Conservation (phyloP, 1,139 yeast species). For the Hyphopichia khmerensis region DNA sequence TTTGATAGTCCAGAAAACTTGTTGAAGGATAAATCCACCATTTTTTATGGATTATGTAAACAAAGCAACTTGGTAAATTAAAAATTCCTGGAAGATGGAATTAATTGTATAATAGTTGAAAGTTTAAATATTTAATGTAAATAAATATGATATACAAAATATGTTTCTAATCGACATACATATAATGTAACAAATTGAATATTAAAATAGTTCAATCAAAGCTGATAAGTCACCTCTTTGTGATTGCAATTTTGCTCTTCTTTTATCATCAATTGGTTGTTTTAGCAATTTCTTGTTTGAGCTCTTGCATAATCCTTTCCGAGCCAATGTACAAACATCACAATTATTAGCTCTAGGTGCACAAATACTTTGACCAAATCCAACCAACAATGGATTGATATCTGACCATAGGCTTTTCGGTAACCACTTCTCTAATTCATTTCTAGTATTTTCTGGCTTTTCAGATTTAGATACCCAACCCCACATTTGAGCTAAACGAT, state of each 20-base stretch:
- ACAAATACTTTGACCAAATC: conserved; percentile 91
- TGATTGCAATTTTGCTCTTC: conserved; percentile 30
- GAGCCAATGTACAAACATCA: conserved; percentile 65
- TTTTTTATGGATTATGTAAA: conserved; percentile 20
- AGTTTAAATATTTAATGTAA: too few species aligned
- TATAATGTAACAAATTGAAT: neutral
- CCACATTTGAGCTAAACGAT: conserved; percentile 79
- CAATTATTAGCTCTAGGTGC: conserved; percentile 72
- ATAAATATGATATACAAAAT: too few species aligned
- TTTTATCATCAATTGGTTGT: conserved; percentile 27
- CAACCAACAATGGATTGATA: conserved; percentile 82
- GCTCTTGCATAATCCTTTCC: conserved; percentile 50
- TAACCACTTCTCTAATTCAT: conserved; percentile 70
- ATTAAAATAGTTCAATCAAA: conserved; percentile 17
- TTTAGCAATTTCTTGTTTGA: conserved; percentile 45
- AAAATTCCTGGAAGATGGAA: too few species aligned
- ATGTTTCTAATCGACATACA: too few species aligned
- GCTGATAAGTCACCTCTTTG: conserved; percentile 36
- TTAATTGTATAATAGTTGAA: too few species aligned
- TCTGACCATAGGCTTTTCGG: conserved; percentile 77
- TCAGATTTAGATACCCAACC: conserved; percentile 62
- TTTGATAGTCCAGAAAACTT: conserved; percentile 20
- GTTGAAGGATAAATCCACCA: conserved; percentile 14
- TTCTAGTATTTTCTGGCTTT: conserved; percentile 76
- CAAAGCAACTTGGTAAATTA: conserved; percentile 16